Evolutionary conservation across 2,329 filamentous ascomycete species (phyloP).

Genomic region (Neofusicoccum parvum): DNA sequence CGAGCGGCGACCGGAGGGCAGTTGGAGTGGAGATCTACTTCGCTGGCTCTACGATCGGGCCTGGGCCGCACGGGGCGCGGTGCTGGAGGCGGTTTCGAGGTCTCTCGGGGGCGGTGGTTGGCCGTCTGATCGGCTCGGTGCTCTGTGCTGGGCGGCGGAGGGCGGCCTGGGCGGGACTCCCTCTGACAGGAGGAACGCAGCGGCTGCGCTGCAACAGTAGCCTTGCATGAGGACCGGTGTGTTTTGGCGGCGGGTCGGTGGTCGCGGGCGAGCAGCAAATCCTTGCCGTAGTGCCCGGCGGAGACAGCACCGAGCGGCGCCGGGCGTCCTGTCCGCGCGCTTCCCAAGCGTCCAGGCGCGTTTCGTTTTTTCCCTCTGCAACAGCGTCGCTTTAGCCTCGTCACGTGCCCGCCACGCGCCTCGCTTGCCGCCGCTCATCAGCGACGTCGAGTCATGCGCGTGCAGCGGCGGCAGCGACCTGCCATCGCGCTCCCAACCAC

Average conservation of each 20-base stretch:
- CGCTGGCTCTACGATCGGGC: not conserved
- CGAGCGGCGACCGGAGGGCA: not conserved
- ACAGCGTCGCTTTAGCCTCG: slow-evolving; percentile 12
- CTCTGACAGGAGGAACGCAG: not conserved
- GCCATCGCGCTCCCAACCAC: slow-evolving; percentile 1
- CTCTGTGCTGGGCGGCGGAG: not conserved
- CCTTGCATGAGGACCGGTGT: not conserved
- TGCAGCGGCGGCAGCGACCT: not conserved
- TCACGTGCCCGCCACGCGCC: slow-evolving; percentile 2
- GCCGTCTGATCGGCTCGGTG: not conserved
- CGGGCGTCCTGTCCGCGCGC: not conserved
- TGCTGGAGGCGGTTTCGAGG: not conserved
- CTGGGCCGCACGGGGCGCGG: not conserved
- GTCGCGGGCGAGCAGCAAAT: not conserved
- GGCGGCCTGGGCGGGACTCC: not conserved
- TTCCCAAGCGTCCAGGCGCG: not conserved
- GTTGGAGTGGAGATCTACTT: not conserved
- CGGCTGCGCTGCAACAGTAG: not conserved
- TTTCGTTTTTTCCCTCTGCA: not conserved
- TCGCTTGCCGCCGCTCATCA: slow-evolving; percentile 13
- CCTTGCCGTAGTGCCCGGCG: not conserved
- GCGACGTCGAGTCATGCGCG: slow-evolving; percentile 1
- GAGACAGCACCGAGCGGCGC: slow-evolving; percentile 1
- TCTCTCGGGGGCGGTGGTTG: not conserved
- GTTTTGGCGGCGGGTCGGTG: not conserved